Base-by-base conservation (phyloP, 441 rosid genomes). In the Populus hybrid region DNA sequence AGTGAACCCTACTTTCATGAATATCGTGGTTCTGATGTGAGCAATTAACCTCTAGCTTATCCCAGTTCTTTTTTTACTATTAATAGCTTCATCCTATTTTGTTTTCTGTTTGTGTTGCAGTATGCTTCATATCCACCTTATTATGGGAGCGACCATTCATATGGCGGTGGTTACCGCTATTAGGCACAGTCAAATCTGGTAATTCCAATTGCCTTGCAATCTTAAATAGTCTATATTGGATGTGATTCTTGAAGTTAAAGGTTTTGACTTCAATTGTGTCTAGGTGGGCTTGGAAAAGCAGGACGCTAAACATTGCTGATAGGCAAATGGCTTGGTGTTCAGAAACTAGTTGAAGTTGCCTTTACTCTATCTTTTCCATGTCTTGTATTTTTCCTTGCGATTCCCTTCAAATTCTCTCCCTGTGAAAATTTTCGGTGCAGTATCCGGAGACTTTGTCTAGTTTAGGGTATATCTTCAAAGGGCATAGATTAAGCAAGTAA, bases 21-120 rank as follows among this genome's bases (percentile, higher is more conserved):
- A 77, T 83, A 85, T 77, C 79, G 78, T 82, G 84, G 83, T 81
- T 77, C 88, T 77, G 86, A 89, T 70, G 94, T 89, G 81, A 89
- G 94, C 70, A 80, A 46, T 21, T 73, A 30, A 76, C 67, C 28
- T 57, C 54, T 79, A 74, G 72, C 61, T 74, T 72, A 5, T 81
- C 72, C 30, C 8, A 72, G 10, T 70, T 75, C 54, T 63, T 36
- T 77, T 38, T 36, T 69, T 26, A 74, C 11, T 64, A 23, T 36
- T 42, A 72, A 68, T 65, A 24, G 59, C 64, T 57, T 77, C 6
- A 36, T 81, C 35, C 74, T 81, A 65, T 63, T 50, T 24, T 36
- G 10, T 67, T 68, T 20, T 73, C 46, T 77, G 73, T 69, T 84
- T 69, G 35, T 83, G 66, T 78, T 78, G 82, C 87, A 90, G 94